These are phyloP conservation scores for Macrocybe gigantea DNA, from an alignment of 768 basidiomycete genomes.

Conservation along the genomic window DNA sequence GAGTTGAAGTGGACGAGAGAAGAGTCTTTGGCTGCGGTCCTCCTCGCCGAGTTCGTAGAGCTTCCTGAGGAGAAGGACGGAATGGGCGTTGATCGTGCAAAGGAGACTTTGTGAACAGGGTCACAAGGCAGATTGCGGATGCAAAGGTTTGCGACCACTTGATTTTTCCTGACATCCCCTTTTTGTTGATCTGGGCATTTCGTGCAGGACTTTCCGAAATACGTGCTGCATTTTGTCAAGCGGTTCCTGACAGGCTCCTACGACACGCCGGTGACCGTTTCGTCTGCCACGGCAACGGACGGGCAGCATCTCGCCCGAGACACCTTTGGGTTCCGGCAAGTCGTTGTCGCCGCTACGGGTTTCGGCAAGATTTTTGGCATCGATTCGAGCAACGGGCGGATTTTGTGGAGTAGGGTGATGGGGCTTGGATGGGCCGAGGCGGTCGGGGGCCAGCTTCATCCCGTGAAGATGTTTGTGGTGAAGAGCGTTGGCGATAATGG, in stretches of 20 bases:
- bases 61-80: conserved; percentile 57
- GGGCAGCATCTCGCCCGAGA: conserved; percentile 51
- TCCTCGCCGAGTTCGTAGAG: conserved; percentile 67
- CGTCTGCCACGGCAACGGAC: conserved; percentile 2
- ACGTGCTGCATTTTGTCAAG: conserved; percentile 55
- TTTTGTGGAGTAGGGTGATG: conserved; percentile 77
- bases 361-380: conserved; percentile 78
- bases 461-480: conserved; percentile 56
- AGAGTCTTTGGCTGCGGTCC: conserved; percentile 65
- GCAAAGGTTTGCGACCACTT: conserved; percentile 40
- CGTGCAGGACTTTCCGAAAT: conserved; percentile 70
- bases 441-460: conserved; percentile 49
- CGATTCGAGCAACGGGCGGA: conserved; percentile 70
- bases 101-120: conserved; percentile 46
- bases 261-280: background rate
- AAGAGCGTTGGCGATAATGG: conserved; percentile 39
- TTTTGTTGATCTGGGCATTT: background rate
- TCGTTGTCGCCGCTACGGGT: conserved; percentile 67
- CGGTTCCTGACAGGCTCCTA: conserved; percentile 63
- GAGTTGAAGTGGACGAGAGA: conserved; percentile 66
- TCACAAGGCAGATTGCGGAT: conserved; percentile 53
- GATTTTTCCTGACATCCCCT: background rate
- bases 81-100: too few species aligned
- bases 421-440: conserved; percentile 63
- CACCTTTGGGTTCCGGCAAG: conserved; percentile 80